Percentiles rank a stretch among this genome's conserved stretches.
Conservation (phyloP, 1,284 basidiomycete species). For the Leccinum laetum region DNA sequence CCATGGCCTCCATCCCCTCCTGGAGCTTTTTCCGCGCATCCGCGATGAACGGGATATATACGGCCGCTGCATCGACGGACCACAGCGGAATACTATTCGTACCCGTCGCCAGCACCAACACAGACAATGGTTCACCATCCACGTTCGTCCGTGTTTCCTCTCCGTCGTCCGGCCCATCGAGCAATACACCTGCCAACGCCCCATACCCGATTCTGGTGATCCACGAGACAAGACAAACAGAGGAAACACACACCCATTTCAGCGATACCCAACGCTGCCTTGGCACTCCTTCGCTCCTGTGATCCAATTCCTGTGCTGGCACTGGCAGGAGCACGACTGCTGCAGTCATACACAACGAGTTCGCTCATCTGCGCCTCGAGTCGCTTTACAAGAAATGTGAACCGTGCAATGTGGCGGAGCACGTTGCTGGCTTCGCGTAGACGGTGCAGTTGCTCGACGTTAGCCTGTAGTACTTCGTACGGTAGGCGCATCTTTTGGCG, state of each 20-base stretch:
- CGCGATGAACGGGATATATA: slow-evolving; percentile 72
- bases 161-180: slow-evolving; percentile 24
- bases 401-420: slow-evolving; percentile 80
- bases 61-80: slow-evolving; percentile 68
- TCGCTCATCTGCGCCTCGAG: slow-evolving; percentile 81
- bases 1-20: slow-evolving; percentile 87
- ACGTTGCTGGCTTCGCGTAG: slow-evolving; percentile 82
- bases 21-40: slow-evolving; percentile 69
- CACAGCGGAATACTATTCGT: slow-evolving; percentile 53
- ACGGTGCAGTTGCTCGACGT: slow-evolving; percentile 73
- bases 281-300: slow-evolving; percentile 81
- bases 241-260: slow-evolving; percentile 67
- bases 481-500: slow-evolving; percentile 84
- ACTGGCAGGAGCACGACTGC: neutral
- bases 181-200: slow-evolving; percentile 21
- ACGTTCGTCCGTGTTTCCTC: slow-evolving; percentile 1
- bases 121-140: slow-evolving; percentile 8
- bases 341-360: slow-evolving; percentile 38
- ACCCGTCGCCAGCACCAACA: slow-evolving; percentile 1
- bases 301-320: slow-evolving; percentile 29
- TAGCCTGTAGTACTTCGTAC: slow-evolving; percentile 68
- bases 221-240: neutral
- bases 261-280: slow-evolving; percentile 88
- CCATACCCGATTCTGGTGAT: neutral
- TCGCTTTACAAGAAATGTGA: slow-evolving; percentile 77